A percentile compares a stretch with the other conserved stretches of the same genome.
These are phyloP conservation scores for Giardia muris DNA, from an alignment of 208 protist genomes.

Conservation along the genomic window DNA sequence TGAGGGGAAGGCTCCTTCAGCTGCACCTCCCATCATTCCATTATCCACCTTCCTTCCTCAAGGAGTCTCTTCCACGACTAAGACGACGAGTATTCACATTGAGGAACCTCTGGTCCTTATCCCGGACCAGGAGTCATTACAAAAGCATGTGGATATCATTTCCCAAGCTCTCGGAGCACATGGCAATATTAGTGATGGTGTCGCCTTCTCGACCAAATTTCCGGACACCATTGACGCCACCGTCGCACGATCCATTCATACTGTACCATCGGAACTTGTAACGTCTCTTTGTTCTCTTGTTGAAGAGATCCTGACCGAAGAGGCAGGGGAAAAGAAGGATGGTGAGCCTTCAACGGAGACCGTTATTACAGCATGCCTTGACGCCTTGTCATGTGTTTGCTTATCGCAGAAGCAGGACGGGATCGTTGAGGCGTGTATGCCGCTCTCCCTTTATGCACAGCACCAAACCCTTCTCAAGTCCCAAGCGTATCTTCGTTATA, in stretches of 20 bases:
- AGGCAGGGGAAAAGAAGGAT: too few species aligned
- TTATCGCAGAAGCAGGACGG: neutral
- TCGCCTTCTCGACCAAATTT: neutral
- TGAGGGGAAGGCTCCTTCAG: neutral
- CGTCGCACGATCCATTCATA: neutral
- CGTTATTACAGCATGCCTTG: neutral
- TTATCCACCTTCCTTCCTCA: neutral
- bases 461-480: neutral
- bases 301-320: neutral
- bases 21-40: neutral
- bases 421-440: neutral
- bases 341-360: too few species aligned
- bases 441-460: neutral
- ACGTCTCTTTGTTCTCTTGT: neutral
- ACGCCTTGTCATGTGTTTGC: neutral
- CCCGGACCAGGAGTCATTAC: neutral
- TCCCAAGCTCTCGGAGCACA: neutral
- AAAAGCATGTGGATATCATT: neutral
- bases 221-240: neutral
- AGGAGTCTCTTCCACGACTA: neutral
- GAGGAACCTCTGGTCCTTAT: neutral
- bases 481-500: neutral
- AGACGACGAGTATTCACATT: neutral
- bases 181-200: neutral
- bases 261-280: neutral